Conservation (phyloP, 495 filamentous ascomycete genomes). For the Ascodesmis nigricans region DNA sequence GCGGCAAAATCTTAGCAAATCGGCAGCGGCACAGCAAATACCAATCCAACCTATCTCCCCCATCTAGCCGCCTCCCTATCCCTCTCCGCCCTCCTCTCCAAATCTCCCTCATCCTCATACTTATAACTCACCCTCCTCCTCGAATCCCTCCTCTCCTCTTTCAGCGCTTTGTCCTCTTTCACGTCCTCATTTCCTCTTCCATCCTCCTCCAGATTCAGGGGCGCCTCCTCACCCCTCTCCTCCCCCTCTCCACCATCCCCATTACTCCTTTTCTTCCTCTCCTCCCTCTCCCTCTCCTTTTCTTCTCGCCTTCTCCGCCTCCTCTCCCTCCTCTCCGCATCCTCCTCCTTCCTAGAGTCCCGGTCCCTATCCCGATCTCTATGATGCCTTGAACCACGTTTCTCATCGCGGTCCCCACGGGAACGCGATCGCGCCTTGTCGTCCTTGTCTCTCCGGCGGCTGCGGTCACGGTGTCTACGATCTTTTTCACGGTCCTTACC, state of each 20-base stretch:
- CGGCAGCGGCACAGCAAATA: no score
- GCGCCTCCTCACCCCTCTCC: slow-evolving; percentile 5
- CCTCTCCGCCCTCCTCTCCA: slow-evolving; percentile 20
- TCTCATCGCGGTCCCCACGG: slow-evolving; percentile 10
- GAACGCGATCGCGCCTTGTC: slow-evolving; percentile 6
- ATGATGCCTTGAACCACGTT: slow-evolving; percentile 11
- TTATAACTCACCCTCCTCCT: slow-evolving; percentile 19
- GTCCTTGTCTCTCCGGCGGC: no score
- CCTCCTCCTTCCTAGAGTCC: slow-evolving; percentile 1
- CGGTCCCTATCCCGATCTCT: slow-evolving; percentile 3
- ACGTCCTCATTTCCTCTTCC: no score
- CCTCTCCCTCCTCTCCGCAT: not conserved
- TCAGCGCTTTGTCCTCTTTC: slow-evolving; percentile 10
- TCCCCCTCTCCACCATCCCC: slow-evolving; percentile 10
- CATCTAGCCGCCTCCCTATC: slow-evolving; percentile 21
- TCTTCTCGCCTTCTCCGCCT: slow-evolving; percentile 5
- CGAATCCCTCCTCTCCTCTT: slow-evolving; percentile 6
- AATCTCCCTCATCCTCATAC: slow-evolving; percentile 20
- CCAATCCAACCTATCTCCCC: no score
- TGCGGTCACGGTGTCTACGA: slow-evolving; percentile 10
- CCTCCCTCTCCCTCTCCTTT: slow-evolving; percentile 14
- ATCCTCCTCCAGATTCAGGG: no score
- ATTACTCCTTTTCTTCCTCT: slow-evolving; percentile 9
- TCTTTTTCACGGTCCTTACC: slow-evolving; percentile 8
- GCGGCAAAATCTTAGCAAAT: no score